Conservation (phyloP, 768 basidiomycete genomes). For the Tulasnella sp. region DNA sequence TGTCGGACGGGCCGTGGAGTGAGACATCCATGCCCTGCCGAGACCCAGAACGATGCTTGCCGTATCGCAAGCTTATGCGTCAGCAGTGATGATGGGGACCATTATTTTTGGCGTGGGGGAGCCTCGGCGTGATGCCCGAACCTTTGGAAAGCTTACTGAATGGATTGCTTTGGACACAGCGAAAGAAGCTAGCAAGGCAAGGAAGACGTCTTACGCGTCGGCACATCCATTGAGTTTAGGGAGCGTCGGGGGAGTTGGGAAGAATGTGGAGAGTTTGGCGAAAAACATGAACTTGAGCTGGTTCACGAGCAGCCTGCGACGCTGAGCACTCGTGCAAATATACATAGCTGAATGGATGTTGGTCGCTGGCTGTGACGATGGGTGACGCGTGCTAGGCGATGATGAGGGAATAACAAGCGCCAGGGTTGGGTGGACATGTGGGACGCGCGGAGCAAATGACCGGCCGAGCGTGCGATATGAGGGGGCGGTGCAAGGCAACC, state of each 20-base stretch:
- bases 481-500: not conserved
- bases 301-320: not conserved
- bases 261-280: not conserved
- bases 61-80: not conserved
- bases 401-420: not conserved
- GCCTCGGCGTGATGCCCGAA: slow-evolving; percentile 3
- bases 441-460: not conserved
- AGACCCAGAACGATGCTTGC: not conserved
- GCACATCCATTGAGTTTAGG: slow-evolving; percentile 75
- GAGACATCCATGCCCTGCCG: not conserved
- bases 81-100: not conserved
- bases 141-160: not conserved
- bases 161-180: slow-evolving; percentile 32
- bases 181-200: slow-evolving; percentile 53
- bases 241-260: slow-evolving; percentile 6
- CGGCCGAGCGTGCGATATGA: not conserved
- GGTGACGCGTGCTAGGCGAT: not conserved
- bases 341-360: not conserved
- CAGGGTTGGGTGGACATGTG: not conserved
- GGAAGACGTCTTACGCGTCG: slow-evolving; percentile 69
- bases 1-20: not conserved
- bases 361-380: not conserved
- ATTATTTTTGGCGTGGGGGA: not conserved
- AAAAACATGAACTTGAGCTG: slow-evolving; percentile 1
- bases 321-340: not conserved